These are phyloP conservation scores for Monosporascus cannonballus DNA, from an alignment of 2,329 filamentous ascomycete species.

Conservation along the genomic window DNA sequence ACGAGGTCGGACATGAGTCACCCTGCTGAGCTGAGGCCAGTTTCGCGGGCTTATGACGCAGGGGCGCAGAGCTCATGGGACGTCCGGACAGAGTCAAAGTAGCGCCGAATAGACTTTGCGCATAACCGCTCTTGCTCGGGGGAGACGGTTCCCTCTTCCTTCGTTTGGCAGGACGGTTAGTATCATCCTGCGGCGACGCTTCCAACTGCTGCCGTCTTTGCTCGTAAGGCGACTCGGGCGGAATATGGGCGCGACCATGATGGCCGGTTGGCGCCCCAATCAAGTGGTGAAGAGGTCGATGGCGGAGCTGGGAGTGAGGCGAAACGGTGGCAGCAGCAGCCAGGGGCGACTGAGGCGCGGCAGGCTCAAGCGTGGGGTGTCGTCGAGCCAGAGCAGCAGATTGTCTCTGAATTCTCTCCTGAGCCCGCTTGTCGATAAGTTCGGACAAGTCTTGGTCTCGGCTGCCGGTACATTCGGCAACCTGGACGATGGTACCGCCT, in stretches of 20 bases:
- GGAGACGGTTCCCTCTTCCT: slow-evolving; percentile 31
- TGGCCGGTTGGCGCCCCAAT: slow-evolving; percentile 60
- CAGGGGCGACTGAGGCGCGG: slow-evolving; percentile 15
- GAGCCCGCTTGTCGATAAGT: slow-evolving; percentile 63
- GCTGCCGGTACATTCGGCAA: slow-evolving; percentile 66
- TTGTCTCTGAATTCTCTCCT: slow-evolving; percentile 46
- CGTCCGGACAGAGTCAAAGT: slow-evolving; percentile 36
- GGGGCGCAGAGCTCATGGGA: slow-evolving; percentile 26
- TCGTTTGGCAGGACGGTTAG: slow-evolving; percentile 32
- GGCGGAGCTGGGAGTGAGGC: slow-evolving; percentile 32
- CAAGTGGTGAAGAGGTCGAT: slow-evolving; percentile 48
- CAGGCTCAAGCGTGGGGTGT: slow-evolving; percentile 14
- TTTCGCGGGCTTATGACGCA: slow-evolving; percentile 14
- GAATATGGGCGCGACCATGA: slow-evolving; percentile 53
- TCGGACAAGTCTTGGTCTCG: slow-evolving; percentile 73
- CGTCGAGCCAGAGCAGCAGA: slow-evolving; percentile 36
- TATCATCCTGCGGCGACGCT: slow-evolving; percentile 17
- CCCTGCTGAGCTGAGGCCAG: slow-evolving; percentile 5
- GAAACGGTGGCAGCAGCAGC: slow-evolving; percentile 10
- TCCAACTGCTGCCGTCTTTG: slow-evolving; percentile 35
- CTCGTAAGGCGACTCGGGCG: slow-evolving; percentile 61
- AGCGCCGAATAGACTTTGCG: slow-evolving; percentile 44
- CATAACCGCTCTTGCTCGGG: slow-evolving; percentile 42
- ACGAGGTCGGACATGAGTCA: slow-evolving; percentile 4
- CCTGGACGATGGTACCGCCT: slow-evolving; percentile 71